phyloP scores from a whole-genome alignment of 2,329 filamentous ascomycete species.

The Diaporthe amygdali region DNA sequence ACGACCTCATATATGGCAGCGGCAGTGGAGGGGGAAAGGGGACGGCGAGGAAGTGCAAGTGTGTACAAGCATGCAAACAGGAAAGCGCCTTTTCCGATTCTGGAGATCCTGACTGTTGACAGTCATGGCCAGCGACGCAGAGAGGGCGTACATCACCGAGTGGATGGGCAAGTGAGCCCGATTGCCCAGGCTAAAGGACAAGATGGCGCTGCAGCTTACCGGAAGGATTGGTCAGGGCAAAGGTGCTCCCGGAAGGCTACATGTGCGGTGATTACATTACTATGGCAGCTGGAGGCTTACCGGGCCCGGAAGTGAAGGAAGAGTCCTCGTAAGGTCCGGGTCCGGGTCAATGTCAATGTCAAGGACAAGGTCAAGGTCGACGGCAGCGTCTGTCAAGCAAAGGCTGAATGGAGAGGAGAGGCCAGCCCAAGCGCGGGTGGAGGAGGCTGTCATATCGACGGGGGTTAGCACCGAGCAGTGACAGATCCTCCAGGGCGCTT shows the following conservation, averaged over 20 bases:
- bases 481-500: background rate
- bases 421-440: background rate
- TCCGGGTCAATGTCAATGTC: no score
- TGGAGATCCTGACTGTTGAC: background rate
- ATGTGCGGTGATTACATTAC: background rate
- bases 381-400: background rate
- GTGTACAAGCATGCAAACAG: no score
- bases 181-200: background rate
- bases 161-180: background rate
- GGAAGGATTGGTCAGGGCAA: constrained; percentile 5
- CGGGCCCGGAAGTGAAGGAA: background rate
- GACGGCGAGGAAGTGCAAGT: background rate
- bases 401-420: background rate
- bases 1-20: background rate
- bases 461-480: background rate
- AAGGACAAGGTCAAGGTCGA: background rate
- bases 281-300: background rate
- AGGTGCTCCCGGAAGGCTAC: background rate
- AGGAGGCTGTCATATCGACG: background rate
- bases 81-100: background rate
- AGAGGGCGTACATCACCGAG: background rate
- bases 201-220: background rate
- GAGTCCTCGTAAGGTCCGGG: no score
- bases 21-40: background rate
- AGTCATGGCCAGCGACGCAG: background rate